Conservation (phyloP, 2,329 filamentous ascomycete genomes). For the Sporothrix variecibatus region DNA sequence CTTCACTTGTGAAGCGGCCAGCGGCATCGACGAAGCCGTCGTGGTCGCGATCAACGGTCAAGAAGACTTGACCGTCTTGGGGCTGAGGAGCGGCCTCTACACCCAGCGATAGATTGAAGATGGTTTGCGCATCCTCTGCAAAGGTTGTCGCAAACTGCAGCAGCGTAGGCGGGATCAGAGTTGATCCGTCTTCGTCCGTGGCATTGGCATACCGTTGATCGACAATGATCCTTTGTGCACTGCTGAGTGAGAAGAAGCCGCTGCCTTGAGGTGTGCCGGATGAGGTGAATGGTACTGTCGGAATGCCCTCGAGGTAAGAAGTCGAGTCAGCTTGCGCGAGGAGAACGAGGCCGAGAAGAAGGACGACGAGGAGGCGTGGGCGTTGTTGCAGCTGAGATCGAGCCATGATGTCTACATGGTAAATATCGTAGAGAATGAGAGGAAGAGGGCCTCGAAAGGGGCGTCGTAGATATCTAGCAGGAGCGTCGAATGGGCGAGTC, state of each 20-base stretch:
- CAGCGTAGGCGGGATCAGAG: conserved; percentile 54
- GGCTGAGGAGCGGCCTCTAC: conserved; percentile 35
- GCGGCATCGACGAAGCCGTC: conserved; percentile 47
- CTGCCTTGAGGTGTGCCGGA: background rate
- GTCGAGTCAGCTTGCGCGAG: background rate
- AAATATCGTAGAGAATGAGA: no score
- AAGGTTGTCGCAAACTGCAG: conserved; percentile 52
- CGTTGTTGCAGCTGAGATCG: background rate
- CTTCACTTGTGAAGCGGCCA: conserved; percentile 34
- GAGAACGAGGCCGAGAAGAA: background rate
- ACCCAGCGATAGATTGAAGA: background rate
- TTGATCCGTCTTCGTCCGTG: conserved; percentile 49
- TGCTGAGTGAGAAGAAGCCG: background rate
- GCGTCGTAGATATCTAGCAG: background rate
- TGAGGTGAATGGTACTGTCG: background rate
- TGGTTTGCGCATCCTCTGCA: conserved; percentile 37
- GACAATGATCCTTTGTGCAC: conserved; percentile 38
- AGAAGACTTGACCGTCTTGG: conserved; percentile 42
- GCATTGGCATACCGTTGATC: conserved; percentile 44
- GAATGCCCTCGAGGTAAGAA: background rate
- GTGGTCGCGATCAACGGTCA: conserved; percentile 40
- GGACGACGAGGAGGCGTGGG: background rate
- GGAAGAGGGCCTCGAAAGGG: background rate
- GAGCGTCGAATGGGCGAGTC: background rate
- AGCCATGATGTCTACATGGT: background rate